These are phyloP conservation scores for Hansenula lynferdii DNA, from an alignment of 1,139 yeast genomes.

Conservation along the genomic window DNA sequence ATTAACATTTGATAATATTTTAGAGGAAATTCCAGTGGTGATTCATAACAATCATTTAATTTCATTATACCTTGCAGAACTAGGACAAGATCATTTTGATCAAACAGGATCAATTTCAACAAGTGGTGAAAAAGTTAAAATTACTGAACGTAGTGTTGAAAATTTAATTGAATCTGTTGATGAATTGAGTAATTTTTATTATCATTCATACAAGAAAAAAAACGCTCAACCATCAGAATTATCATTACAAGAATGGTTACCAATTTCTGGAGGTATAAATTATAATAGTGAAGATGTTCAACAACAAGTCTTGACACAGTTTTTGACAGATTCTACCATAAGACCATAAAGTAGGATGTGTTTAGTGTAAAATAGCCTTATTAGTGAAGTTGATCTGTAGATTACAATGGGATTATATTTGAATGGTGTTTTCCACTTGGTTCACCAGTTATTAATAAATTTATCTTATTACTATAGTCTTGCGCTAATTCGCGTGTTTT, in stretches of 20 bases:
- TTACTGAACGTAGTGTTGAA: constrained; percentile 44
- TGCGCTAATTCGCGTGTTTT: too few relatives aligned
- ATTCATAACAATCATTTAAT: constrained; percentile 58
- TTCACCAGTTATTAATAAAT: too few relatives aligned
- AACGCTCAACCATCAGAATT: constrained; percentile 2
- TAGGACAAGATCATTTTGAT: constrained; percentile 23
- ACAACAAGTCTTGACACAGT: constrained; percentile 19
- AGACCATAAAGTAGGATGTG: constrained; percentile 17
- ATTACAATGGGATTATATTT: too few relatives aligned
- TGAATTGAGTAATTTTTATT: constrained; percentile 79
- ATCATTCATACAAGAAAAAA: constrained; percentile 34
- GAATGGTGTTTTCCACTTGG: too few relatives aligned
- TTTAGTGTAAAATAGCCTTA: background rate
- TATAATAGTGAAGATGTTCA: constrained; percentile 19
- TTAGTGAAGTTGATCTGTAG: too few relatives aligned
- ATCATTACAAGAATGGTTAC: constrained; percentile 18
- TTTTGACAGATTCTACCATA: constrained; percentile 17
- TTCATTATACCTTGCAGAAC: constrained; percentile 34
- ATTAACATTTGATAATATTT: constrained; percentile 61
- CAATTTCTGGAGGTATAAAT: constrained; percentile 13
- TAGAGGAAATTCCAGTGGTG: constrained; percentile 67
- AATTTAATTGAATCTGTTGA: constrained; percentile 71
- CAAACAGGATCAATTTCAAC: constrained; percentile 31
- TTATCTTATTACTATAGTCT: too few relatives aligned
- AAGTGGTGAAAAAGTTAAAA: constrained; percentile 31